Conservation (phyloP, 2,329 filamentous ascomycete genomes). For the Parascedosporium putredinis region DNA sequence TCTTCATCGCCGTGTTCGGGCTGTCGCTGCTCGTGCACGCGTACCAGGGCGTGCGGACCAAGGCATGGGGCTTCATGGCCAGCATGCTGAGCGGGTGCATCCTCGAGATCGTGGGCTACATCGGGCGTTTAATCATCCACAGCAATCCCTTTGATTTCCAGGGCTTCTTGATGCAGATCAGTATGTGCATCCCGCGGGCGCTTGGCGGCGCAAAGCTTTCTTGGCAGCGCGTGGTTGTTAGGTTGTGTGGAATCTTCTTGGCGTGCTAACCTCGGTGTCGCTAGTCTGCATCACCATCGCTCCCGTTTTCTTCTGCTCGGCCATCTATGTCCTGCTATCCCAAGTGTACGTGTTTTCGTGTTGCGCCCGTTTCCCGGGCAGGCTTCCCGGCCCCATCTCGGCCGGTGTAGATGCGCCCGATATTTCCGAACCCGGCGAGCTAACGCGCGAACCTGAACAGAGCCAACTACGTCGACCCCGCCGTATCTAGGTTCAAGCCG, state of each 20-base stretch:
- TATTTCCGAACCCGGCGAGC: too few relatives aligned
- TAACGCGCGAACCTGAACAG: too few relatives aligned
- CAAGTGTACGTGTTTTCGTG: slow-evolving; percentile 30
- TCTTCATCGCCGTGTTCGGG: slow-evolving; percentile 32
- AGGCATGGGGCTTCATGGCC: slow-evolving; percentile 30
- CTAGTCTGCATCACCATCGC: slow-evolving; percentile 26
- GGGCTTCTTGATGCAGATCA: slow-evolving; percentile 51
- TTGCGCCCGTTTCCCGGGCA: too few relatives aligned
- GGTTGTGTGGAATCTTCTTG: too few relatives aligned
- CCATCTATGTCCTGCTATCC: slow-evolving; percentile 19
- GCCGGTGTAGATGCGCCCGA: too few relatives aligned
- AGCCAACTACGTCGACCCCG: slow-evolving; percentile 18
- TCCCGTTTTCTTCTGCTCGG: slow-evolving; percentile 19
- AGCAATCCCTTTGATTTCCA: slow-evolving; percentile 45
- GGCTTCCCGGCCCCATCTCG: too few relatives aligned
- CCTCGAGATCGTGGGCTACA: slow-evolving; percentile 52
- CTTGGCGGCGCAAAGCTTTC: slow-evolving; percentile 50
- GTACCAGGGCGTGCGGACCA: slow-evolving; percentile 29
- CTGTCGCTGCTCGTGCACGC: slow-evolving; percentile 34
- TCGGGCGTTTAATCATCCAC: slow-evolving; percentile 44
- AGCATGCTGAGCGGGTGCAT: slow-evolving; percentile 44
- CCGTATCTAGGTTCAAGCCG: slow-evolving; percentile 21
- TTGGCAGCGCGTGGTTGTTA: too few relatives aligned
- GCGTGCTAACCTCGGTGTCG: too few relatives aligned
- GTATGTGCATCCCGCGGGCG: too few relatives aligned